Conservation (phyloP, 106 monocot genomes). For the Acanthochlamys bracteata region DNA sequence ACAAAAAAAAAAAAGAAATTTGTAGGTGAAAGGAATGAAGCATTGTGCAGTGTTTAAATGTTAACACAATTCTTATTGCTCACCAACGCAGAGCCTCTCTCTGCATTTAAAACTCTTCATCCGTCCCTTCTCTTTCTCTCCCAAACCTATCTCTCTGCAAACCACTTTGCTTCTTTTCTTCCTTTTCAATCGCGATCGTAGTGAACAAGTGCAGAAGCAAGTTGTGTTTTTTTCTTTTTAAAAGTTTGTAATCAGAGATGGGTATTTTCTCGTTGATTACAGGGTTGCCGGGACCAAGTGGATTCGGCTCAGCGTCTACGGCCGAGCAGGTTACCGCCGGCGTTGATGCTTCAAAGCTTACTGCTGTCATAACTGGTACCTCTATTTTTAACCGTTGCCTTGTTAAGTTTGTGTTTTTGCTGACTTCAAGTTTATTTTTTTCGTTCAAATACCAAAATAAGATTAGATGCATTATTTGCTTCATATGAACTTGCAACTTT, state of each 20-base stretch:
- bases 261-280: constrained; percentile 62
- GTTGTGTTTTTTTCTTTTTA: neutral
- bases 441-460: no score
- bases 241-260: constrained; percentile 16
- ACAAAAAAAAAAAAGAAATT: neutral
- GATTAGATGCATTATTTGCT: no score
- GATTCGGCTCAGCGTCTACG: constrained; percentile 76
- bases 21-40: neutral
- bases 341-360: constrained; percentile 54
- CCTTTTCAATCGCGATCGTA: no score
- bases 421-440: no score
- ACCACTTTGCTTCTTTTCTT: neutral
- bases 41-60: no score
- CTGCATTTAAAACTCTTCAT: neutral
- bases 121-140: neutral
- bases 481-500: no score
- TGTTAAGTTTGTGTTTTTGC: no score
- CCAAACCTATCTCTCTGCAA: neutral
- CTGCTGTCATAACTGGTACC: constrained; percentile 80
- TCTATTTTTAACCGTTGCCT: no score
- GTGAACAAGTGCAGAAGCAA: no score
- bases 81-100: neutral
- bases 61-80: no score
- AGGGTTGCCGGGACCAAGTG: constrained; percentile 67
- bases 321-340: constrained; percentile 78